Percentiles rank a stretch among this genome's conserved stretches.
These are phyloP conservation scores for Bryoglossum gracile DNA, from an alignment of 495 filamentous ascomycete genomes.

Conservation along the genomic window DNA sequence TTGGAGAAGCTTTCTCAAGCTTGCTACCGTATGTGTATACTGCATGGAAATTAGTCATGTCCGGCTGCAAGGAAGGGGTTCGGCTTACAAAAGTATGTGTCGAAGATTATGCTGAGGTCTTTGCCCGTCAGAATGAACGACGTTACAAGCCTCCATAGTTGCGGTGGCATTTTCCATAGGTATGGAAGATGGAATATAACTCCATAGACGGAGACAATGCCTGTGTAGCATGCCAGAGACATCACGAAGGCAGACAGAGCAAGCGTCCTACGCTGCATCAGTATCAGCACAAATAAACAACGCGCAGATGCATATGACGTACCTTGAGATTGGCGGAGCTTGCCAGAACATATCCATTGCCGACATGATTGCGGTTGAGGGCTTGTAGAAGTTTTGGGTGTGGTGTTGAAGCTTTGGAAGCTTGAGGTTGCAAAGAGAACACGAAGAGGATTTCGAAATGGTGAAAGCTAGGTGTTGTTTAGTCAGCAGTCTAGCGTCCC, in stretches of 20 bases:
- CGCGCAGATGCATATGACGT: constrained; percentile 2
- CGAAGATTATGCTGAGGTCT: constrained; percentile 59
- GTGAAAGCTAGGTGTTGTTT: neutral
- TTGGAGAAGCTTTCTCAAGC: constrained; percentile 52
- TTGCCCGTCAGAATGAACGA: constrained; percentile 65
- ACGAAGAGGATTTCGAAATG: constrained; percentile 9
- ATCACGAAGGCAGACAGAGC: constrained; percentile 19
- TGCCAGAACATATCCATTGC: constrained; percentile 24
- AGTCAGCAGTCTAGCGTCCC: neutral
- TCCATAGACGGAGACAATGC: constrained; percentile 42
- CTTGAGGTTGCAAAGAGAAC: too few species aligned
- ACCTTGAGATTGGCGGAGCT: constrained; percentile 27
- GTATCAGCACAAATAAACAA: constrained; percentile 19
- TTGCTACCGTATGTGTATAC: constrained; percentile 60
- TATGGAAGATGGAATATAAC: constrained; percentile 50
- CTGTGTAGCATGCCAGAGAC: constrained; percentile 21
- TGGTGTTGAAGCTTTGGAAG: constrained; percentile 15
- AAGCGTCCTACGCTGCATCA: constrained; percentile 26
- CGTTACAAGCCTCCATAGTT: constrained; percentile 62
- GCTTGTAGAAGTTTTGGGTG: neutral
- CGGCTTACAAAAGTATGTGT: constrained; percentile 71
- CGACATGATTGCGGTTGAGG: constrained; percentile 18
- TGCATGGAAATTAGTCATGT: constrained; percentile 22
- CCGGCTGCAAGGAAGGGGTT: neutral
- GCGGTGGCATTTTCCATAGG: constrained; percentile 58